These are phyloP conservation scores for Aspergillus avenaceus DNA, from an alignment of 495 filamentous ascomycete species.

Conservation along the genomic window DNA sequence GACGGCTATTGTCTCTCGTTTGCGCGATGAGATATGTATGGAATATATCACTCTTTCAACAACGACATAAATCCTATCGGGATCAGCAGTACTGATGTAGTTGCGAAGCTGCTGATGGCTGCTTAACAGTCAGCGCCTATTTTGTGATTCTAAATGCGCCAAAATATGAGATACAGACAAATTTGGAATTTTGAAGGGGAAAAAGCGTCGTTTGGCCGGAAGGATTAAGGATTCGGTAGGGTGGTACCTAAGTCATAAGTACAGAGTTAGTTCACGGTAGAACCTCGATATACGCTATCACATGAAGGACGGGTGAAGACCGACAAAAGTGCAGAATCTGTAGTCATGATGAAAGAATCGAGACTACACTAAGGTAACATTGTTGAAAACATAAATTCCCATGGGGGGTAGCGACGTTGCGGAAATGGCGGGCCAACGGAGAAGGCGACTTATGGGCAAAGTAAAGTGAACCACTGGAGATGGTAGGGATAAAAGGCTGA, in stretches of 20 bases:
- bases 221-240: conserved; percentile 58
- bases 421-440: conserved; percentile 1
- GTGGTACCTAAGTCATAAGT: conserved; percentile 39
- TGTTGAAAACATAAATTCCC: conserved; percentile 15
- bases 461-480: conserved; percentile 1
- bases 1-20: conserved; percentile 69
- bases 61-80: conserved; percentile 78
- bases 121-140: conserved; percentile 15
- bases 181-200: conserved; percentile 68
- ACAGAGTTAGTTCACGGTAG: conserved; percentile 11
- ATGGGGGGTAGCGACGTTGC: conserved; percentile 9
- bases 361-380: conserved; percentile 33
- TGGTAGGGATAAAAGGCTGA: conserved; percentile 1
- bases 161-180: conserved; percentile 49
- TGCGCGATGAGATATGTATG: conserved; percentile 66
- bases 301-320: conserved; percentile 3
- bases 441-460: conserved; percentile 3
- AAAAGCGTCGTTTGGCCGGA: conserved; percentile 65
- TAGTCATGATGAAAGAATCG: conserved; percentile 38
- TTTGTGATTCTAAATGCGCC: background rate
- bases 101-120: conserved; percentile 94
- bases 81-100: conserved; percentile 74
- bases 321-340: conserved; percentile 40
- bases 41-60: conserved; percentile 67
- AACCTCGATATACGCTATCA: background rate